These are phyloP conservation scores for Solanum dulcamara DNA, from an alignment of 257 asterid genomes.

Conservation along the genomic window DNA sequence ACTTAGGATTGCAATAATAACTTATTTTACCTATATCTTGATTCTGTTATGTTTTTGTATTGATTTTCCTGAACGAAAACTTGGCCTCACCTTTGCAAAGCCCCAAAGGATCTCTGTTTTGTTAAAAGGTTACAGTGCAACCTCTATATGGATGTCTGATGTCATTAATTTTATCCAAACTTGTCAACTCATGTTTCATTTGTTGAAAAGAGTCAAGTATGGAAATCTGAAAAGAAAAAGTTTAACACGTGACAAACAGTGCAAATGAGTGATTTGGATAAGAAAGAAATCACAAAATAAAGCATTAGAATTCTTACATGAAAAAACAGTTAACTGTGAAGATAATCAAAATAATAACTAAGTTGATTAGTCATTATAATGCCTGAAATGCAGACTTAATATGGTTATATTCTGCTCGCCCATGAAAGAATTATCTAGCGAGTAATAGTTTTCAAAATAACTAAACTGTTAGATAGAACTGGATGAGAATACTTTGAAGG, in stretches of 20 bases:
- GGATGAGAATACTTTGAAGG: not conserved
- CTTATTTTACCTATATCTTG: not conserved
- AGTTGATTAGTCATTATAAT: not conserved
- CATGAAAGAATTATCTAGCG: not conserved
- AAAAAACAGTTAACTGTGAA: not conserved
- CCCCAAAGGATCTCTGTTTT: not conserved
- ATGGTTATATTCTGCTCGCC: not conserved
- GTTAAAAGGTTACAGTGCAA: not conserved
- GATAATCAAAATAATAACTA: not conserved
- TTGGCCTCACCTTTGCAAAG: not conserved
- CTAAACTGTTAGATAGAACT: not conserved
- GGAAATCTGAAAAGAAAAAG: not conserved
- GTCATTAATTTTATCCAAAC: not conserved
- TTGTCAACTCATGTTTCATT: not conserved
- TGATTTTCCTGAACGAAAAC: not conserved
- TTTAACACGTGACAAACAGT: not conserved
- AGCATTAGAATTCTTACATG: not conserved
- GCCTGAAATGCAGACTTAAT: not conserved
- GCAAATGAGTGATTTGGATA: not conserved
- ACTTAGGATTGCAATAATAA: not conserved
- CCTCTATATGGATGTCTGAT: not conserved
- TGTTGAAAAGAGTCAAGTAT: not conserved
- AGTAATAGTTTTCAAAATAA: not conserved
- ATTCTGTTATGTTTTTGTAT: not conserved
- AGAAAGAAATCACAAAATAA: not conserved